Percentiles rank a stretch among this genome's conserved stretches.
Conservation (phyloP, 495 filamentous ascomycete genomes). For the Cercophora samala region DNA sequence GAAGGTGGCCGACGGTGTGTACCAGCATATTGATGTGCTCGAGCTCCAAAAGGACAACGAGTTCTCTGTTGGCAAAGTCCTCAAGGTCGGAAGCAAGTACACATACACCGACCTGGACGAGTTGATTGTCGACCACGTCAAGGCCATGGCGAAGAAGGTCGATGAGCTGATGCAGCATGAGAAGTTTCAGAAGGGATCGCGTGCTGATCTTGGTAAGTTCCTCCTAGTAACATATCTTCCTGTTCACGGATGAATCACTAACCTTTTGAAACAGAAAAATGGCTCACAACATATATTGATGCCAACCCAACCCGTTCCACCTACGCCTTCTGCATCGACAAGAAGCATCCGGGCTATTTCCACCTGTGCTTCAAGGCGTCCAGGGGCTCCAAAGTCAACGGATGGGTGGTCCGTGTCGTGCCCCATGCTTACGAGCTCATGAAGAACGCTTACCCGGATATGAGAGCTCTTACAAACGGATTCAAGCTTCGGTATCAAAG, state of each 20-base stretch:
- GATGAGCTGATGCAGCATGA: conserved; percentile 92
- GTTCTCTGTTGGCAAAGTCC: conserved; percentile 79
- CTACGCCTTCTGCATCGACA: conserved; percentile 91
- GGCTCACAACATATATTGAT: conserved; percentile 90
- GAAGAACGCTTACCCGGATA: conserved; percentile 84
- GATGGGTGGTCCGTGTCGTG: conserved; percentile 87
- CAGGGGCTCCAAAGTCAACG: conserved; percentile 61
- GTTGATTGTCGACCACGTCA: conserved; percentile 93
- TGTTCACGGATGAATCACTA: conserved; percentile 25
- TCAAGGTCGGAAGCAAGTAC: conserved; percentile 81
- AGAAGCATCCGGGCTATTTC: conserved; percentile 92
- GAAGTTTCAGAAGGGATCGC: conserved; percentile 79
- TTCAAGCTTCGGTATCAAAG: conserved; percentile 56
- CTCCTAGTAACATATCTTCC: not conserved
- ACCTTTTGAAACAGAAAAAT: conserved; percentile 65
- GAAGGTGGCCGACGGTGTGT: conserved; percentile 94
- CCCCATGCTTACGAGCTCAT: conserved; percentile 83
- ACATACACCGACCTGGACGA: conserved; percentile 96
- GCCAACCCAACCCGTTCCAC: conserved; percentile 91
- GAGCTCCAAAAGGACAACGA: conserved; percentile 96
- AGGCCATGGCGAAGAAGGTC: conserved; percentile 96
- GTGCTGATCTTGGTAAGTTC: conserved; percentile 76
- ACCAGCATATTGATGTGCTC: conserved; percentile 95
- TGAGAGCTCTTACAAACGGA: conserved; percentile 88
- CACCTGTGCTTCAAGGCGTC: conserved; percentile 93